Percentiles rank a stretch among this genome's conserved stretches.
phyloP scores from a whole-genome alignment of 345 rosid species.

The Brassica napus region DNA sequence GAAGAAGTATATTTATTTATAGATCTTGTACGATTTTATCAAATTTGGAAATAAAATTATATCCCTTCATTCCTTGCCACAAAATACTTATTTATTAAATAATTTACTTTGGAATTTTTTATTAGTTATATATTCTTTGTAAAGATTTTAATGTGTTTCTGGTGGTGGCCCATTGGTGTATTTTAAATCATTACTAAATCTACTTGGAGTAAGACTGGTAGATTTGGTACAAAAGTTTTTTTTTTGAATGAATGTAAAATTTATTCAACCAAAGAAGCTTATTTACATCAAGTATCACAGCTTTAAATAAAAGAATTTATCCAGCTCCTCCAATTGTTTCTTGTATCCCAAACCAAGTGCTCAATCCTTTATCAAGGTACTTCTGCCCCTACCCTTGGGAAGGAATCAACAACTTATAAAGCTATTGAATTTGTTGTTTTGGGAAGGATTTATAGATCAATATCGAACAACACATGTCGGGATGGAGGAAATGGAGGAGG shows the following conservation, averaged over 20 bases:
- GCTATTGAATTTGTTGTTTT: background rate
- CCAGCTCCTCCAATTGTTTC: too few relatives aligned
- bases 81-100: background rate
- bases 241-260: too few relatives aligned
- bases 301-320: too few relatives aligned
- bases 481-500: background rate
- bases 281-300: too few relatives aligned
- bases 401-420: too few relatives aligned
- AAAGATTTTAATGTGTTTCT: background rate
- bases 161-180: background rate
- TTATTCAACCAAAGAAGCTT: too few relatives aligned
- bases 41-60: background rate
- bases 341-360: too few relatives aligned
- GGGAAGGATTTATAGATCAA: background rate
- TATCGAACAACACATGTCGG: background rate
- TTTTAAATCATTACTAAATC: background rate
- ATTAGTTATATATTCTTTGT: background rate
- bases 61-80: background rate
- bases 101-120: background rate
- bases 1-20: slow-evolving; percentile 13
- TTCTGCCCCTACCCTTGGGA: too few relatives aligned
- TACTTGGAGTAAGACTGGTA: background rate
- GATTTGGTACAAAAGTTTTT: background rate
- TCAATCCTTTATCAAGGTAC: too few relatives aligned
- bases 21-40: background rate